Percentiles rank a stretch among this genome's conserved stretches.
phyloP scores from a whole-genome alignment of 805 yeast genomes.

The Isabelozyma pseudorhagii region DNA sequence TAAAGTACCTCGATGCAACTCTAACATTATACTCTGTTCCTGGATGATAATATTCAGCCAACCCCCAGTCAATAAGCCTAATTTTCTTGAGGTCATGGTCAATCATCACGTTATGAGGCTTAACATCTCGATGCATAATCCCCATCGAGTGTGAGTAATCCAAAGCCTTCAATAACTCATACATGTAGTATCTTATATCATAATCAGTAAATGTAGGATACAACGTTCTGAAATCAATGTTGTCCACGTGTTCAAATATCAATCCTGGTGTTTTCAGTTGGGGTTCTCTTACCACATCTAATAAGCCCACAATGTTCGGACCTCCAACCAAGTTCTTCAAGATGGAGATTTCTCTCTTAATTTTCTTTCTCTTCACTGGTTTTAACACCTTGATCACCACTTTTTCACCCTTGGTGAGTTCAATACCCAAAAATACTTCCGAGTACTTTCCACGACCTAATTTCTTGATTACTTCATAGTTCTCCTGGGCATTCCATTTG shows the following conservation, averaged over 20 bases:
- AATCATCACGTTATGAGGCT: constrained; percentile 92
- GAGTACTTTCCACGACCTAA: constrained; percentile 92
- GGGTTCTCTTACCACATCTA: constrained; percentile 86
- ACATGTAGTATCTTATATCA: constrained; percentile 82
- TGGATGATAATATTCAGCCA: constrained; percentile 89
- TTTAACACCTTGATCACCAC: constrained; percentile 89
- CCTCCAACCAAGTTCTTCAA: constrained; percentile 83
- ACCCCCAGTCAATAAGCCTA: constrained; percentile 90
- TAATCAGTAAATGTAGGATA: constrained; percentile 74
- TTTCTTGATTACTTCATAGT: constrained; percentile 79
- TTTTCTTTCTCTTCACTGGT: constrained; percentile 91
- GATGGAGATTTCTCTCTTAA: constrained; percentile 85
- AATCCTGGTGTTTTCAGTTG: constrained; percentile 83
- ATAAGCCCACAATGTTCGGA: constrained; percentile 69
- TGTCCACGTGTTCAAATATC: constrained; percentile 80
- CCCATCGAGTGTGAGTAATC: constrained; percentile 93
- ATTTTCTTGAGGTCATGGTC: constrained; percentile 64
- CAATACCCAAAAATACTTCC: constrained; percentile 86
- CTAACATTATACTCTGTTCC: constrained; percentile 88
- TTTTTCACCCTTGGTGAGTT: constrained; percentile 54
- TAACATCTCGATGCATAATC: constrained; percentile 91
- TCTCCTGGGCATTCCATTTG: constrained; percentile 81
- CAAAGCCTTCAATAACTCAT: constrained; percentile 74
- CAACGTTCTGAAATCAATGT: constrained; percentile 80
- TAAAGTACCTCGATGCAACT: constrained; percentile 87